Evolutionary conservation across 257 asterid genomes (phyloP).

Genomic region (Osmanthus fragrans): DNA sequence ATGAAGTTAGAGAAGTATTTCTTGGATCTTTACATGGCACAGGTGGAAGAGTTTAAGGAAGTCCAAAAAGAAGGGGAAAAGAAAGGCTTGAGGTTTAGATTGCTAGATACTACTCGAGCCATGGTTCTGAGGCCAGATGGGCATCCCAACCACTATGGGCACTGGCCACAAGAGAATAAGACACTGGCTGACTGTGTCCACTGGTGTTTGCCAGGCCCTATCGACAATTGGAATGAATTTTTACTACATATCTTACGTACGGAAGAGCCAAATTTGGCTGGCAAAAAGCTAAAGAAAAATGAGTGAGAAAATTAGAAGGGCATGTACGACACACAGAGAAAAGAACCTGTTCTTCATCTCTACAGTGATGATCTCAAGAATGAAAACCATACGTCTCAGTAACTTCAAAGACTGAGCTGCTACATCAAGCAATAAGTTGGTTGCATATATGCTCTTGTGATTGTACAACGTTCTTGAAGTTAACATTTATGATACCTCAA

Average conservation of each 20-base stretch:
- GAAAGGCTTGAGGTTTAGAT: constrained; percentile 34
- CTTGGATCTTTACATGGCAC: constrained; percentile 47
- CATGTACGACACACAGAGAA: not conserved
- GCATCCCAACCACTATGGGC: constrained; percentile 65
- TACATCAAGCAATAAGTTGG: not conserved
- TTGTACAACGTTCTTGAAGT: not conserved
- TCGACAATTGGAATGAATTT: constrained; percentile 33
- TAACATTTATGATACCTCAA: not conserved
- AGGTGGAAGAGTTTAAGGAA: constrained; percentile 49
- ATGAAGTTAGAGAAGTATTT: constrained; percentile 37
- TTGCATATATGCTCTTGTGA: not conserved
- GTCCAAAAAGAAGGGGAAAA: constrained; percentile 34
- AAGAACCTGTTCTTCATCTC: not conserved
- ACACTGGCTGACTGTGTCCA: constrained; percentile 37
- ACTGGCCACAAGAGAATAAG: constrained; percentile 56
- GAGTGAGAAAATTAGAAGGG: not conserved
- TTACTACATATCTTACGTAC: constrained; percentile 25
- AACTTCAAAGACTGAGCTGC: not conserved
- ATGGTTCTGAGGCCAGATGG: constrained; percentile 71
- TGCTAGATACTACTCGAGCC: constrained; percentile 51
- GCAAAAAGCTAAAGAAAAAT: constrained; percentile 1
- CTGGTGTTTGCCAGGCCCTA: constrained; percentile 42
- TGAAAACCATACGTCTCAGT: not conserved
- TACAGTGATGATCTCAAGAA: not conserved
- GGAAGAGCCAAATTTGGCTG: constrained; percentile 11